These are phyloP conservation scores for Leishmania lainsoni DNA, from an alignment of 208 protist genomes.

Conservation along the genomic window DNA sequence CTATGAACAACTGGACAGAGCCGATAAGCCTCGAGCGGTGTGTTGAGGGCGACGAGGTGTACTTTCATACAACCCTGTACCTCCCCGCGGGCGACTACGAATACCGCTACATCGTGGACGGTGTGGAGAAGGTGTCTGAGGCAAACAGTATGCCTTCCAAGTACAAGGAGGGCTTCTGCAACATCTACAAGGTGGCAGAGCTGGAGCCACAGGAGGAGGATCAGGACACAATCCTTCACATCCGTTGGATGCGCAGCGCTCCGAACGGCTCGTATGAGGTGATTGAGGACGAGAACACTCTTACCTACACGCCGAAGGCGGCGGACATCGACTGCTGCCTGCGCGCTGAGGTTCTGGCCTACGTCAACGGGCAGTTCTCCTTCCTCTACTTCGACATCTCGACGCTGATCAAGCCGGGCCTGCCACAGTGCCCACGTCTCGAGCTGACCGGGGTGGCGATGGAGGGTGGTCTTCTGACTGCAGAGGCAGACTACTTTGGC, in stretches of 20 bases:
- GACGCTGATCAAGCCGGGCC: slow-evolving; percentile 73
- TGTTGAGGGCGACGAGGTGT: slow-evolving; percentile 73
- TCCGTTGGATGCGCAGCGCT: slow-evolving; percentile 91
- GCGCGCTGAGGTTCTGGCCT: slow-evolving; percentile 88
- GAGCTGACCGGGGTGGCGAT: slow-evolving; percentile 78
- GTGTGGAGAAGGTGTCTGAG: slow-evolving; percentile 88
- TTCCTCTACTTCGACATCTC: slow-evolving; percentile 93
- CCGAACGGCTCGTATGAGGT: slow-evolving; percentile 76
- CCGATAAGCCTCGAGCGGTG: slow-evolving; percentile 89
- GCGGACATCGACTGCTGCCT: slow-evolving; percentile 87
- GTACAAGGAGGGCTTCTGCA: slow-evolving; percentile 88
- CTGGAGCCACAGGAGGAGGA: slow-evolving; percentile 74
- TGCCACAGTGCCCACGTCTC: slow-evolving; percentile 79
- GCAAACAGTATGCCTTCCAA: slow-evolving; percentile 82
- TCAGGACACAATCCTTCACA: slow-evolving; percentile 88
- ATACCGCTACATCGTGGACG: slow-evolving; percentile 94
- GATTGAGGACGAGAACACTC: slow-evolving; percentile 87
- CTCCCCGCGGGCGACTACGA: slow-evolving; percentile 91
- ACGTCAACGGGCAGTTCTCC: slow-evolving; percentile 87
- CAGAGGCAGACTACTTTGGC: slow-evolving; percentile 86
- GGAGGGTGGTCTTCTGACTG: slow-evolving; percentile 81
- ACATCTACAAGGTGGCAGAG: slow-evolving; percentile 85
- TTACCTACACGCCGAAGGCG: slow-evolving; percentile 73
- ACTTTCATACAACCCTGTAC: slow-evolving; percentile 93
- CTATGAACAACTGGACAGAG: slow-evolving; percentile 93